These are phyloP conservation scores for Colletotrichum sublineola DNA, from an alignment of 2,329 filamentous ascomycete species.

Conservation along the genomic window DNA sequence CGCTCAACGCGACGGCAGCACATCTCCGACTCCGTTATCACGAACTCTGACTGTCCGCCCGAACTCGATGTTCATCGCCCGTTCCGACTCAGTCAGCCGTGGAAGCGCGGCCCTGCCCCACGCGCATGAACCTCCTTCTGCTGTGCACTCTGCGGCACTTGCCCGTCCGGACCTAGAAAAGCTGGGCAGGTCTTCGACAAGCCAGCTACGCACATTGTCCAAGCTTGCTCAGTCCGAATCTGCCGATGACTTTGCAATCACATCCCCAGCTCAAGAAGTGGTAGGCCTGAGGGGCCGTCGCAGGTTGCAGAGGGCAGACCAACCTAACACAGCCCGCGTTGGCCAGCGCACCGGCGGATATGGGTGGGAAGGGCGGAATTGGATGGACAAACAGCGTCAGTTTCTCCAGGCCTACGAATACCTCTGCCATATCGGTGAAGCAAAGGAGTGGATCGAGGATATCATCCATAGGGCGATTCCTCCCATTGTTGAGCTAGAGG, in stretches of 20 bases:
- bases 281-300: slow-evolving; percentile 87
- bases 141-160: slow-evolving; percentile 62
- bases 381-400: slow-evolving; percentile 99
- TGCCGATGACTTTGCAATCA: slow-evolving; percentile 85
- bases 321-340: slow-evolving; percentile 60
- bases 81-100: slow-evolving; percentile 66
- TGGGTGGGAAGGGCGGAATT: slow-evolving; percentile 86
- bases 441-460: slow-evolving; percentile 98
- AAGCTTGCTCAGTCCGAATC: slow-evolving; percentile 82
- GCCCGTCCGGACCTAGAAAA: slow-evolving; percentile 81
- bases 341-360: slow-evolving; percentile 66
- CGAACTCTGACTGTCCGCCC: slow-evolving; percentile 62
- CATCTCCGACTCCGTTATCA: slow-evolving; percentile 59
- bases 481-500: slow-evolving; percentile 92
- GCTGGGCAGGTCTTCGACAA: slow-evolving; percentile 89
- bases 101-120: slow-evolving; percentile 51
- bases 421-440: slow-evolving; percentile 97
- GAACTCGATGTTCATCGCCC: slow-evolving; percentile 72
- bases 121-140: slow-evolving; percentile 50
- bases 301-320: slow-evolving; percentile 80
- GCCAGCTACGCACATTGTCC: slow-evolving; percentile 88
- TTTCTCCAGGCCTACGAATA: slow-evolving; percentile 98
- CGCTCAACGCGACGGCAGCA: slow-evolving; percentile 58
- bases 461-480: slow-evolving; percentile 88
- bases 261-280: slow-evolving; percentile 84